These are phyloP conservation scores for Fusarium acutatum DNA, from an alignment of 2,329 filamentous ascomycete species.

Conservation along the genomic window DNA sequence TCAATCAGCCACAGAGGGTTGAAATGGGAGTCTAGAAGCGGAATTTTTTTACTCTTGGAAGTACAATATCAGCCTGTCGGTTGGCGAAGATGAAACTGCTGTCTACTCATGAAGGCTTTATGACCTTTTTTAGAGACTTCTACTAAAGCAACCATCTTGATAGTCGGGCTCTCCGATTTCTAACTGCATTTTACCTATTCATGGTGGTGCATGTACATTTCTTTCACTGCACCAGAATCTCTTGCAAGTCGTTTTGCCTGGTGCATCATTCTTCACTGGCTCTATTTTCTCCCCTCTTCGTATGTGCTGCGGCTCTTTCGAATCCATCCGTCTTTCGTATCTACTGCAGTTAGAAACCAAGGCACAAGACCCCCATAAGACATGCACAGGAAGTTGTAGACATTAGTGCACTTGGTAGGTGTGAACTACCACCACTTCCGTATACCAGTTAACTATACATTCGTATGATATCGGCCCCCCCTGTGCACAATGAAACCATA, in stretches of 20 bases:
- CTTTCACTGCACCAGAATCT: background rate
- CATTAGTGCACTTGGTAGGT: background rate
- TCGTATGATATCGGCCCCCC: background rate
- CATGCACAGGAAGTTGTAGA: background rate
- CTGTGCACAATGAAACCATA: background rate
- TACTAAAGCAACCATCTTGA: slow-evolving; percentile 3
- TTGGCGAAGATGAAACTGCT: background rate
- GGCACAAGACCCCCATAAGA: background rate
- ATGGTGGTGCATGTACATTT: background rate
- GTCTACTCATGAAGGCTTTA: background rate
- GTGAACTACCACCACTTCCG: background rate
- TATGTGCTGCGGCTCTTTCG: background rate
- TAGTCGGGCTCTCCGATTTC: slow-evolving; percentile 28
- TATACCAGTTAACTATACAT: background rate
- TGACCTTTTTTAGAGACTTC: background rate
- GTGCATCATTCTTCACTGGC: background rate
- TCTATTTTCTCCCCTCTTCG: background rate
- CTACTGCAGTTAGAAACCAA: background rate
- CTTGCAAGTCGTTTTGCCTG: background rate
- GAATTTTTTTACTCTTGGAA: background rate
- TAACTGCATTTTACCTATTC: background rate
- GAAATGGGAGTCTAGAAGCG: background rate
- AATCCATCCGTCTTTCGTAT: background rate
- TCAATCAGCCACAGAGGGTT: background rate
- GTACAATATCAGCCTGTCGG: background rate